Evolutionary conservation across 108 stramenopile species (phyloP), one percentile per base, ranked within the genome.

Genomic region (Pseudonitzschia delicatissima): DNA sequence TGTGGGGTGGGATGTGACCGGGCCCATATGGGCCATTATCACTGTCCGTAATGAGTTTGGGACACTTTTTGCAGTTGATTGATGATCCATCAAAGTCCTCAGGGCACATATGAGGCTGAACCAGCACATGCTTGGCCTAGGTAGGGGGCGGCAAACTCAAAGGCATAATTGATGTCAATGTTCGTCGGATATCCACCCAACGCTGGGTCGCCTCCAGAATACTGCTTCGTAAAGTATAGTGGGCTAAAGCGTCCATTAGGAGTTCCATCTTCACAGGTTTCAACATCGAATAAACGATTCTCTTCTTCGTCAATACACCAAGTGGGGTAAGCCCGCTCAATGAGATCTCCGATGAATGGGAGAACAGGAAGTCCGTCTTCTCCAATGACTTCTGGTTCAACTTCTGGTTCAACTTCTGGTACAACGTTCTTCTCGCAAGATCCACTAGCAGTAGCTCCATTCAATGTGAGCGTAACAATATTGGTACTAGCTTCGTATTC

Each of bases 261-360:
- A 28, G 21, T 31, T 53, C 52, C 52, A 28, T 53, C 52, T 6
- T 53, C 52, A 23, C 52, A 53, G 8, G 20, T 27, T 11, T 53
- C 52, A 23, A 53, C 29, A 26, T 53, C 52, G 29, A 27, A 28
- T 5, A 53, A 0, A 23, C 52, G 52, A 7, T 31, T n/a, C 29
- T 53, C 52, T 12, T 53, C 52, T 1, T 53, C 52, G 15, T 53
- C 52, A 26, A 53, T 53, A 26, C 52, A 53, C 52, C 52, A 53
- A 13, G 52, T 53, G 29, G 52, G 52, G 52, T 27, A 53, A 5
- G 52, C 52, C 7, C 0, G 13, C 0, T 28, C 26, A 13, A 53
- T 53, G 25, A 53, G 29, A 3, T 53, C 52, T 7, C 52, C 52
- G 26, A 53, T 53, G 29, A 23, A 53, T 25, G 52, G 52, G 15